phyloP scores from a whole-genome alignment of 1,284 basidiomycete genomes.

The Heliocybe sulcata region DNA sequence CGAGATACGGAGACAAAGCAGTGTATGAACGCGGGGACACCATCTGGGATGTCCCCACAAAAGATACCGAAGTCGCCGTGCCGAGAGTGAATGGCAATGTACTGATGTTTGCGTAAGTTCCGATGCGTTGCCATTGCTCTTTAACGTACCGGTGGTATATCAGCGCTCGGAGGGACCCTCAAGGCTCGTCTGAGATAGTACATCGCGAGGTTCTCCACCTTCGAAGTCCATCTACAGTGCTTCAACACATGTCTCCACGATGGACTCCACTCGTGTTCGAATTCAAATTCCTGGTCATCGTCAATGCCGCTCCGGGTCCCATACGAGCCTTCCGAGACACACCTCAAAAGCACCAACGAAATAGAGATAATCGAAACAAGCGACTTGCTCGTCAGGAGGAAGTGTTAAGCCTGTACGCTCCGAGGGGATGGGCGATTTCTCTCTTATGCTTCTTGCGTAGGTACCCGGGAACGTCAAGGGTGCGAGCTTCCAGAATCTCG shows the following conservation, averaged over 20 bases:
- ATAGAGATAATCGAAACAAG: constrained; percentile 47
- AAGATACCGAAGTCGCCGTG: background rate
- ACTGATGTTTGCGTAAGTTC: background rate
- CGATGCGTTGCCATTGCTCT: background rate
- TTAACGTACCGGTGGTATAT: background rate
- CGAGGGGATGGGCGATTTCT: constrained; percentile 19
- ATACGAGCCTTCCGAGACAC: too few species aligned
- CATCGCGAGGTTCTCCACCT: constrained; percentile 17
- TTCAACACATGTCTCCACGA: constrained; percentile 37
- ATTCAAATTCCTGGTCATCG: constrained; percentile 17
- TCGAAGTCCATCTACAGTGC: constrained; percentile 30
- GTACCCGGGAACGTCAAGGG: constrained; percentile 29
- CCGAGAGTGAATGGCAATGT: background rate
- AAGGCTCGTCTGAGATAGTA: constrained; percentile 19
- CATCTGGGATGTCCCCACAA: background rate
- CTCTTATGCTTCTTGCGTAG: constrained; percentile 17
- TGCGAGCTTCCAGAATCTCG: constrained; percentile 34
- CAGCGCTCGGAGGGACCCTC: constrained; percentile 10
- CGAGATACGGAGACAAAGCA: background rate
- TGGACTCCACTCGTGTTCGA: constrained; percentile 25
- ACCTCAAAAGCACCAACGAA: constrained; percentile 35
- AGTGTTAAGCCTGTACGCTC: constrained; percentile 18
- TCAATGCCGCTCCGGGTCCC: too few species aligned
- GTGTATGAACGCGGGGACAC: background rate
- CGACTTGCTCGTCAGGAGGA: constrained; percentile 41